Evolutionary conservation across 169 alveolate species (phyloP).

Genomic region (Cyclospora cayetanensis): DNA sequence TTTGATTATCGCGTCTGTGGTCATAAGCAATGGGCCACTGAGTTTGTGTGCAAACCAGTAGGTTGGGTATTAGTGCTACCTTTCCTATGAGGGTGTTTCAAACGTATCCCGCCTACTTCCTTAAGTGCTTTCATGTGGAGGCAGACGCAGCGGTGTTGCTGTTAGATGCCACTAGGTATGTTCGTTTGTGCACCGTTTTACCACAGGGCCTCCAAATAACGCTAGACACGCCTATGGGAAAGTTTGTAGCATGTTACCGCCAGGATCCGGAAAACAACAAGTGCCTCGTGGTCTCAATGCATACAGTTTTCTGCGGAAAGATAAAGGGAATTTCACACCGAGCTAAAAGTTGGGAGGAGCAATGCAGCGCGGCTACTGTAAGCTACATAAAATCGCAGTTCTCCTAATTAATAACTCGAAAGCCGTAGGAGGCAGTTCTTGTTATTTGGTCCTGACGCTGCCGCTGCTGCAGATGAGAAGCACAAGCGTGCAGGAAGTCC

Average conservation of each 20-base stretch:
- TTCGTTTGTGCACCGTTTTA: neutral
- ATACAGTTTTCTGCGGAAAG: constrained; percentile 54
- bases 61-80: no score
- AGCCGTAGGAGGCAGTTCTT: neutral
- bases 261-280: constrained; percentile 6
- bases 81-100: no score
- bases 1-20: no score
- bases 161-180: neutral
- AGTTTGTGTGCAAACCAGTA: no score
- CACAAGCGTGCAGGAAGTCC: constrained; percentile 9
- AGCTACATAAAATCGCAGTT: no score
- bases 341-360: constrained; percentile 28
- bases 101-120: no score
- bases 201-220: constrained; percentile 49
- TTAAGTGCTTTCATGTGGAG: no score
- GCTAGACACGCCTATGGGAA: constrained; percentile 46
- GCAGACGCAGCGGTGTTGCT: no score
- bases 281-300: constrained; percentile 61
- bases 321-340: constrained; percentile 43
- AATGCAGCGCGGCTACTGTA: constrained; percentile 53
- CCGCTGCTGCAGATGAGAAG: constrained; percentile 37
- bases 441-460: neutral
- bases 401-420: neutral
- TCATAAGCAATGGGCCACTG: no score
- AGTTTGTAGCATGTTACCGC: constrained; percentile 49